Evolutionary conservation across 2,329 filamentous ascomycete genomes (phyloP), one percentile per base, ranked within the genome.

Genomic region (Bretziella fagacearum): DNA sequence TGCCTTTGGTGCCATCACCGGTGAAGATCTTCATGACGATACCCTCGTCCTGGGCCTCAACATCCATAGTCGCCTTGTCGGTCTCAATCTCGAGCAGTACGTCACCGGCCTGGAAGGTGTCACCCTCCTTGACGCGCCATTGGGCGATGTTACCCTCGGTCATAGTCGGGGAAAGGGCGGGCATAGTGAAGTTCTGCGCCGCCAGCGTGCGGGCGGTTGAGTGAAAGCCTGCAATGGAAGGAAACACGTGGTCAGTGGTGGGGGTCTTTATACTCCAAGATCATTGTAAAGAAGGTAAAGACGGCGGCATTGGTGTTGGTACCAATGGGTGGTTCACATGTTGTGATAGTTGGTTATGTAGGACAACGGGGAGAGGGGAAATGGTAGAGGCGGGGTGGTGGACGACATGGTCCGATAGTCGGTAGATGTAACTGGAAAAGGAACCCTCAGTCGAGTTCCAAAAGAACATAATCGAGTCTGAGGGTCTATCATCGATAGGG

Each of bases 11-110:
- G 46, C 84, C 84, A 58, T 86, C 80, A 36, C 67, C 67, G 59
- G 77, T 68, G 58, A 78, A 74, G 56, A 93, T 89, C 70, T 91
- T 93, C 59, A 86, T 78, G 62, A 93, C 65, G 55, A 89, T 69
- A 35, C 86, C 85, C 59, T 93, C 84, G 37, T 93, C 85, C 65
- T 91, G 85, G 33, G 85, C 85, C 68, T 93, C 86, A 22, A 93
- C 85, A 56, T 93, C 86, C 84, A 93, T 93, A 48, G 84, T 84
- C 48, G 85, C 85, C 70, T 93, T 93, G 64, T 93, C 85, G 50
- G 85, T 93, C 67, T 93, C 85, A 60, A 93, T 91, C 65, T 93
- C 85, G 51, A 93, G 76, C 44, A 93, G 71, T 26, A 93, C 84
- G 62, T 93, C 85, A 55, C 85, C 85, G 49, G 84, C 81, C 43